Conservation (phyloP, 2,329 filamentous ascomycete genomes). For the Aureobasidium sp. region DNA sequence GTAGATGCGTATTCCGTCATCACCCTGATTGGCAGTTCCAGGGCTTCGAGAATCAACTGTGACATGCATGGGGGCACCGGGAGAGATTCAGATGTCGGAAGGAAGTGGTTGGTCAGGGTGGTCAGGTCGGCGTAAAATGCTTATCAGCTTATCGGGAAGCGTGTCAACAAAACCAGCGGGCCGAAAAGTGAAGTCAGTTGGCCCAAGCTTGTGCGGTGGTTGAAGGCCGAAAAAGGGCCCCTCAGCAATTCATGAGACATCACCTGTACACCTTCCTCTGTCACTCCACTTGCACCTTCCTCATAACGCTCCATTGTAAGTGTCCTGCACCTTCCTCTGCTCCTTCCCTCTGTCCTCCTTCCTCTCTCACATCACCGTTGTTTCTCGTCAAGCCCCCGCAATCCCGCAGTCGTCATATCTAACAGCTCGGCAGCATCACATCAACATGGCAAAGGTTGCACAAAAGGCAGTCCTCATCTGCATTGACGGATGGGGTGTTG, state of each 20-base stretch:
- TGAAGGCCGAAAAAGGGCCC: constrained; percentile 5
- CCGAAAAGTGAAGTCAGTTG: background rate
- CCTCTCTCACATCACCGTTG: background rate
- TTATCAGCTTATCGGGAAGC: background rate
- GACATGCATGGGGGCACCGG: too few relatives aligned
- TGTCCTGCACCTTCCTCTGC: background rate
- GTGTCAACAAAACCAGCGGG: background rate
- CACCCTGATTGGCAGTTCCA: too few relatives aligned
- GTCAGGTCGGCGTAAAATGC: background rate
- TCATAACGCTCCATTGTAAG: background rate
- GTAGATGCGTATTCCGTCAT: too few relatives aligned
- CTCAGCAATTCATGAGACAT: background rate
- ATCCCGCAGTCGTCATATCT: background rate
- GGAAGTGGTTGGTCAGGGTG: too few relatives aligned
- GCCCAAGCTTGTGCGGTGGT: constrained; percentile 4
- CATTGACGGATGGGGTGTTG: constrained; percentile 97
- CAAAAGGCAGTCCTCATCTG: constrained; percentile 75
- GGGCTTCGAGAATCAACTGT: too few relatives aligned
- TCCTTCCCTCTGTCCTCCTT: too few relatives aligned
- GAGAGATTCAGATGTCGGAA: background rate
- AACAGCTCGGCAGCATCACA: background rate
- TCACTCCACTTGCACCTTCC: background rate
- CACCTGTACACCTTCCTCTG: background rate
- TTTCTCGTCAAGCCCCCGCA: too few relatives aligned
- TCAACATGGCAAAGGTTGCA: constrained; percentile 56